These are phyloP conservation scores for Cladobotryum protrusum DNA, from an alignment of 2,329 filamentous ascomycete species.

Conservation along the genomic window DNA sequence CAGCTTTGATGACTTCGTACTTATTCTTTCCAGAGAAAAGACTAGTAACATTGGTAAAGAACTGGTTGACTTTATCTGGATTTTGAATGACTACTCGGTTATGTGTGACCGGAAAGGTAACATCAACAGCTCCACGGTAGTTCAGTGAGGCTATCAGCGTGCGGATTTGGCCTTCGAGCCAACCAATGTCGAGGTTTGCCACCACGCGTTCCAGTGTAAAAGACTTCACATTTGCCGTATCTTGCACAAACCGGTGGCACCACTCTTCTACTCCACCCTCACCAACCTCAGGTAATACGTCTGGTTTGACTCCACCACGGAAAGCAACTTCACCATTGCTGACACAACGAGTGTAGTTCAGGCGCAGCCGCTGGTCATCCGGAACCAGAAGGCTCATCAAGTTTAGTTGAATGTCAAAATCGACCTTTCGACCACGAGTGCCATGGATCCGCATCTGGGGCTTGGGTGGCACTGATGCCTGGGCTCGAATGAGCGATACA, in stretches of 20 bases:
- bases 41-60: constrained; percentile 46
- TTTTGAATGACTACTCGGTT: constrained; percentile 43
- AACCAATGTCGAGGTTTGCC: constrained; percentile 48
- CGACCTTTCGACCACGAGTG: constrained; percentile 35
- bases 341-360: constrained; percentile 50
- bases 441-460: constrained; percentile 46
- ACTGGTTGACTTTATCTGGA: constrained; percentile 47
- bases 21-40: constrained; percentile 47
- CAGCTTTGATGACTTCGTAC: constrained; percentile 49
- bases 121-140: constrained; percentile 44
- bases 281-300: constrained; percentile 37
- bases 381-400: constrained; percentile 48
- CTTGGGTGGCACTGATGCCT: constrained; percentile 50
- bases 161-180: constrained; percentile 49
- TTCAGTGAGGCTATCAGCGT: constrained; percentile 42
- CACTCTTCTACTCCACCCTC: constrained; percentile 42
- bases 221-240: constrained; percentile 38
- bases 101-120: constrained; percentile 47
- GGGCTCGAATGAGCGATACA: constrained; percentile 38
- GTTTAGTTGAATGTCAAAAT: constrained; percentile 51
- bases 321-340: constrained; percentile 42
- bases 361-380: constrained; percentile 36
- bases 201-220: constrained; percentile 48
- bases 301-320: constrained; percentile 40
- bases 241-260: constrained; percentile 42